Base-by-base conservation (phyloP, 441 rosid genomes). In the Croton setiger region DNA sequence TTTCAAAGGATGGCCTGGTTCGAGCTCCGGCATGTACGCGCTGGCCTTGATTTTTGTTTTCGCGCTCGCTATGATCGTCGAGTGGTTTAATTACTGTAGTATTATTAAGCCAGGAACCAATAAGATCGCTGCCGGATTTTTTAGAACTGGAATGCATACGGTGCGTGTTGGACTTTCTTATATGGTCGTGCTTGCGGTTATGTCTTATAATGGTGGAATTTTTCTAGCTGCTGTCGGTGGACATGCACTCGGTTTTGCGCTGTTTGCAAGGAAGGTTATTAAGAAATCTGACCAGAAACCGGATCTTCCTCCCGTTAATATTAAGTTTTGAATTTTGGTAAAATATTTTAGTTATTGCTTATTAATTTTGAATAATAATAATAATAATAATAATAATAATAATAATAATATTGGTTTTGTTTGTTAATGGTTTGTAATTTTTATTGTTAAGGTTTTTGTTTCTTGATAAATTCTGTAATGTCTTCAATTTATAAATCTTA, bases 1-100 rank as follows among this genome's bases (percentile, higher is more conserved):
- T 57, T 93, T 93, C 82, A 35, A 74, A 4, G 85, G 90, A 14
- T 93, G 98, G 98, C 98, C 96, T 5, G 94, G 85, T 45, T 72
- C 80, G 8, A 75, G 68, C 74, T 48, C 80, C 1, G 78, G 72
- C 41, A 90, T 86, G 98, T 90, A 90, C 65, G 93, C 86, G 0
- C 45, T 85, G 33, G 86, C 96, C 4, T 47, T 90, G 71, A 53
- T 84, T 21, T 81, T 90, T 5, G 89, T 90, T 47, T 88, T 92
- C 64, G 47, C 51, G 0, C 78, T 93, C 6, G 92, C 96, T 0
- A 73, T 89, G 39, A 44, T 86, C 2, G 87, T 81, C 11, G 97
- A 93, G 78, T 83, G 81, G 79, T 74, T 89, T 13, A 66, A 76
- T 45, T 71, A 64, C 54, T 69, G 55, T 73, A 75, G 72, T 63